Base-by-base conservation (phyloP, 306 rosid species). In the Hylodesmum podocarpum region DNA sequence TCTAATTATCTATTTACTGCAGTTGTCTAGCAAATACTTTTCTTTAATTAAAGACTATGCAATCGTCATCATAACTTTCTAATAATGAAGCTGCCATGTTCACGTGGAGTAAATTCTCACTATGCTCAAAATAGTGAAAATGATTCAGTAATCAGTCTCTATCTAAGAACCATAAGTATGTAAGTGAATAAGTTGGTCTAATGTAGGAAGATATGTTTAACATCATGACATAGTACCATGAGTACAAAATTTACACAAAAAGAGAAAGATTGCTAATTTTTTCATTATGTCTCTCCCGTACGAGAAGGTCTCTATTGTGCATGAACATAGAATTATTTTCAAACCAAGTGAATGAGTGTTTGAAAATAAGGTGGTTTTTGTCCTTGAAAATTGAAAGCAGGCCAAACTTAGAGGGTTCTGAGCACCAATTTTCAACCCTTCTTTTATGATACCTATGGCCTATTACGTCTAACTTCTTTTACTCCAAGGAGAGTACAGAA, bases 81-180 rank as follows among this genome's bases (percentile, higher is more conserved):
- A 28, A 70, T 80, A 65, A 50, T 41, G 40, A 54, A 73, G 55
- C 8, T 40, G 73, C 46, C 74, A 7, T 53, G 34, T 76, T 75
- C 78, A 22, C 2, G 18, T 34, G 28, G 40, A 55, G 25, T 16
- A 53, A 46, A 66, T 68, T 63, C 25, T 68, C 49, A 57, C 47
- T 27, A 10, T 54, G 37, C 49, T 14, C 8, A 33, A 33, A 33
- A 53, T 6, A 40, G 43, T 12, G 21, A 37, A 62, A 62, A 62
- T 7, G 63, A 39, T 55, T 43, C 76, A 43, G 76, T 50, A 46
- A 41, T 40, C 50, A 44, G 66, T 53, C 54, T 9, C 54, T 61
- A 25, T 27, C 11, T 37, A 7, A 36, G 50, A 13, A 19, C 19
- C 33, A 33, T 7, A 31, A 31, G 3, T 29, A 69, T 41, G 34